Conservation (phyloP, 345 rosid species). For the Lepidium aucheri region DNA sequence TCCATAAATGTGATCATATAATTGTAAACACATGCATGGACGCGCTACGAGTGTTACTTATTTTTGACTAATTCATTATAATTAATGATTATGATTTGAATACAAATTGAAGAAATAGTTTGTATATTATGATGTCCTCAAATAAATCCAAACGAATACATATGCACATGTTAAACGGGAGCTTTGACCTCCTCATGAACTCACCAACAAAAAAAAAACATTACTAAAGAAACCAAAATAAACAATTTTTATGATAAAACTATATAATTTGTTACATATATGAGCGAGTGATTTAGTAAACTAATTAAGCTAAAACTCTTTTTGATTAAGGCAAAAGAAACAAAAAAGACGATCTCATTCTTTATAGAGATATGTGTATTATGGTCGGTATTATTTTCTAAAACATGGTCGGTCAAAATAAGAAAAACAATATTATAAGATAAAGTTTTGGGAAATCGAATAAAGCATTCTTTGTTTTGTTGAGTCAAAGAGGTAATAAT, state of each 20-base stretch:
- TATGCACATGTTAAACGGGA: conserved; percentile 16
- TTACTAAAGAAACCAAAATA: background rate
- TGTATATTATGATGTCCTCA: background rate
- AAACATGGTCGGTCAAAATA: background rate
- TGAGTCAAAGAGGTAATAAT: conserved; percentile 20
- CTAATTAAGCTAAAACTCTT: background rate
- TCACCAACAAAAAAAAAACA: background rate
- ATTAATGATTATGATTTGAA: background rate
- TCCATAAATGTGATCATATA: background rate
- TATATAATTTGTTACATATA: background rate
- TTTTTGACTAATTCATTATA: background rate
- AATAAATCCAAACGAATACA: background rate
- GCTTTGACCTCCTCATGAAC: background rate
- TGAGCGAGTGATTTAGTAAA: background rate
- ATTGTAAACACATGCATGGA: background rate
- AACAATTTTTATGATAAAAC: background rate
- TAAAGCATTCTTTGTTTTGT: background rate
- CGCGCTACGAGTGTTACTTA: background rate
- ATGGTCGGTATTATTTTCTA: background rate
- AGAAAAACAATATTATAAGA: background rate
- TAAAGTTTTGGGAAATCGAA: background rate
- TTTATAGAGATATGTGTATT: background rate
- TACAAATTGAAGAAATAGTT: background rate
- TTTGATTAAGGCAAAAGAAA: background rate
- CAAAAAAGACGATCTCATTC: background rate